A percentile compares a stretch with the other conserved stretches of the same genome.
Evolutionary conservation across 2,329 filamentous ascomycete species (phyloP).

Genomic region (Fonsecaea pedrosoi): DNA sequence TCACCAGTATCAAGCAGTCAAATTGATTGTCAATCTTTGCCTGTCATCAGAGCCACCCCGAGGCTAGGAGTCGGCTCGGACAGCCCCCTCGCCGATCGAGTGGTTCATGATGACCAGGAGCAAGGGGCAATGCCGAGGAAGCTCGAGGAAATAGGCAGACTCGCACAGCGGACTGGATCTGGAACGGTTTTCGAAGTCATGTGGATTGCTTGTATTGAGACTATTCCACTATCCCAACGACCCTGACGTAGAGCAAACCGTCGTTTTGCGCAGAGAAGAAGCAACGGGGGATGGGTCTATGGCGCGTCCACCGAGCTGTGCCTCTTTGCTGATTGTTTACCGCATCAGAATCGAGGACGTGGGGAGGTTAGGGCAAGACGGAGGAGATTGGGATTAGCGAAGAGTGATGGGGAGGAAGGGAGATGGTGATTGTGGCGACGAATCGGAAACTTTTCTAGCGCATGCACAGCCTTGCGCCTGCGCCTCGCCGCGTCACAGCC

Average conservation of each 20-base stretch:
- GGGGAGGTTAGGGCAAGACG: neutral
- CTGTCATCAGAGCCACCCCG: neutral
- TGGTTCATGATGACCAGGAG: neutral
- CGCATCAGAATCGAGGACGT: neutral
- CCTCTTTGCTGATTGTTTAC: constrained; percentile 11
- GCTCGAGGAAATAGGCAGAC: constrained; percentile 9
- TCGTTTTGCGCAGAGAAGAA: neutral
- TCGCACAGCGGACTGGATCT: neutral
- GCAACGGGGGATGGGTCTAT: neutral
- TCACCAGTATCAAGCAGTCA: neutral
- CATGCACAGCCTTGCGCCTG: constrained; percentile 20
- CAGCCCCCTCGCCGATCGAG: neutral
- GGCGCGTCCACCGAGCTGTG: constrained; percentile 5
- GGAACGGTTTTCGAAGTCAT: neutral
- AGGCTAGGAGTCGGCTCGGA: neutral
- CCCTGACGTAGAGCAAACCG: neutral
- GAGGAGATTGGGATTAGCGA: neutral
- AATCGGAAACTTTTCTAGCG: neutral
- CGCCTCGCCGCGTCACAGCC: constrained; percentile 20
- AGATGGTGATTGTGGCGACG: neutral
- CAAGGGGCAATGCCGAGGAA: neutral
- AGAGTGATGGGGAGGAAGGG: too few species aligned
- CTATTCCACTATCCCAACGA: constrained; percentile 7
- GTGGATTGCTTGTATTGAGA: neutral
- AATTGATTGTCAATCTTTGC: neutral